These are phyloP conservation scores for Chaetomium olivaceum DNA, from an alignment of 2,329 filamentous ascomycete species.

Conservation along the genomic window DNA sequence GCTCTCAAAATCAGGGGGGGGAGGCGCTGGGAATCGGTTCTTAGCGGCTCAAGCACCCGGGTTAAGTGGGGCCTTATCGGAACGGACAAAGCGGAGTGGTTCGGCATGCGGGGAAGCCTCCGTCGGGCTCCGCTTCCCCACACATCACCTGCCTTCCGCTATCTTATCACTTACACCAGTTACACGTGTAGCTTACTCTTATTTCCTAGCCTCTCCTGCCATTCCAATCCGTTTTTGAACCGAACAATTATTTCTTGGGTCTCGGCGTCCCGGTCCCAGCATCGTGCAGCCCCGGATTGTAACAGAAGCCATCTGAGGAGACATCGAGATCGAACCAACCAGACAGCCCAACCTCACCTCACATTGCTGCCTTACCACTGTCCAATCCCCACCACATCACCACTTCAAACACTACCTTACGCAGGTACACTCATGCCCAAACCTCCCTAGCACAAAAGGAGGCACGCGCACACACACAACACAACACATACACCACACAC, in stretches of 20 bases:
- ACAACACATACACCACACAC: not conserved
- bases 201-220: not conserved
- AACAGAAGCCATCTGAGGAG: not conserved
- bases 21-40: slow-evolving; percentile 16
- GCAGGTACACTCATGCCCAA: not conserved
- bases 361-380: not conserved
- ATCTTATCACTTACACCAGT: slow-evolving; percentile 32
- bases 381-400: not conserved
- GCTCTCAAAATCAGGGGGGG: not conserved
- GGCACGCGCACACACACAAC: no score
- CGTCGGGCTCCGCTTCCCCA: slow-evolving; percentile 21
- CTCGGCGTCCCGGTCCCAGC: not conserved
- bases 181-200: not conserved
- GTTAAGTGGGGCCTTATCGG: slow-evolving; percentile 7
- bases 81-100: slow-evolving; percentile 15
- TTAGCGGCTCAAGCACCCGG: slow-evolving; percentile 20
- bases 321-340: not conserved
- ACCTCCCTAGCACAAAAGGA: not conserved
- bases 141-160: slow-evolving; percentile 17
- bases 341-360: not conserved
- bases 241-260: not conserved
- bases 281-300: not conserved
- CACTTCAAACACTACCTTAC: not conserved
- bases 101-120: slow-evolving; percentile 20
- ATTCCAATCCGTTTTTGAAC: not conserved